Conservation (phyloP, 441 rosid species). For the Populus hybrid region DNA sequence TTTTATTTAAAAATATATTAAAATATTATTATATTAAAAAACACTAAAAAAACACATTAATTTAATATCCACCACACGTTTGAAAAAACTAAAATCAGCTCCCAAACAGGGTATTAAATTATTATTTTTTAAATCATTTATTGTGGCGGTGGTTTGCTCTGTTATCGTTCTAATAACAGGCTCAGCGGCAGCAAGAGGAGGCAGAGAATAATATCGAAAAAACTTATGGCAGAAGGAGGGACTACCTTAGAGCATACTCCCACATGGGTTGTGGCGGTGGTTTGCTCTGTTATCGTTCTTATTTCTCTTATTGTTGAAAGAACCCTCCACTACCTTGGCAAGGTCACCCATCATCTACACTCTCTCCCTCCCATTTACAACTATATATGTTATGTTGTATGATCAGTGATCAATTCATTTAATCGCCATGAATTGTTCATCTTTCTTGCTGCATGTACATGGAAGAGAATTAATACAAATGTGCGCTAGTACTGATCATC, state of each 20-base stretch:
- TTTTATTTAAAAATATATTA: too few species aligned
- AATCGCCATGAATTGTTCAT: not conserved
- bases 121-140: too few species aligned
- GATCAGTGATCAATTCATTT: not conserved
- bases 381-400: not conserved
- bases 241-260: slow-evolving; percentile 58
- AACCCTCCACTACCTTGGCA: slow-evolving; percentile 56
- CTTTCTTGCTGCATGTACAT: not conserved
- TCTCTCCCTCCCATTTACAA: too few species aligned
- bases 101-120: too few species aligned
- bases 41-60: too few species aligned
- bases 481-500: not conserved
- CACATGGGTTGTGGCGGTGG: slow-evolving; percentile 74
- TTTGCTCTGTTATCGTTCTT: slow-evolving; percentile 58
- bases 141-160: too few species aligned
- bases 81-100: too few species aligned
- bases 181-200: not conserved
- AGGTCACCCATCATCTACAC: slow-evolving; percentile 23
- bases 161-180: too few species aligned
- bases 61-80: too few species aligned
- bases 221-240: slow-evolving; percentile 42
- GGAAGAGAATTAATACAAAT: not conserved
- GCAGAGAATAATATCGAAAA: not conserved
- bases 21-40: too few species aligned
- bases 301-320: slow-evolving; percentile 61